phyloP scores from a whole-genome alignment of 225 moss, liverwort and hornwort genomes.

The Bryoerythrophyllum caledonicum region DNA sequence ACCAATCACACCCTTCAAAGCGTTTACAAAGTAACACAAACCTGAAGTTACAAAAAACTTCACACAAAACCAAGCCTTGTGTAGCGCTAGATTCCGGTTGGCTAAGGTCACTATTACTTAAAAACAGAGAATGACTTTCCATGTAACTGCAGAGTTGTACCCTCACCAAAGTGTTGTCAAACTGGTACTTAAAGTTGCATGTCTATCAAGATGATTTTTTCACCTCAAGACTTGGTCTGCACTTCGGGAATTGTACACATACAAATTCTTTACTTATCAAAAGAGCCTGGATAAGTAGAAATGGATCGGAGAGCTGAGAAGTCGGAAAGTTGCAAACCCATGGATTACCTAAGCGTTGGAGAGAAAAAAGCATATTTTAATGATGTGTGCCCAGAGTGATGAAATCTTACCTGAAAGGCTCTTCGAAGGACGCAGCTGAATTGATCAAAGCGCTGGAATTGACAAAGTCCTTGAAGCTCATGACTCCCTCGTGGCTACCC shows the following conservation, averaged over 20 bases:
- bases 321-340: not conserved
- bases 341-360: not conserved
- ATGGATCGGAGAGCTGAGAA: too few relatives aligned
- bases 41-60: not conserved
- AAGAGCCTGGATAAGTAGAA: too few relatives aligned
- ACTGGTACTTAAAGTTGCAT: conserved; percentile 4
- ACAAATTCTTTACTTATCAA: conserved; percentile 11
- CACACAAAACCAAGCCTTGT: not conserved
- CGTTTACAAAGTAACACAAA: not conserved
- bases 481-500: conserved; percentile 4
- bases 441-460: conserved; percentile 23
- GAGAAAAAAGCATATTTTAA: not conserved
- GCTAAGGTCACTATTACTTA: not conserved
- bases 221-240: conserved; percentile 25
- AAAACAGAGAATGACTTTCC: not conserved
- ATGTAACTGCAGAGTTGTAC: not conserved
- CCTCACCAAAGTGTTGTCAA: not conserved
- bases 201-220: conserved; percentile 4
- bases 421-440: conserved; percentile 15
- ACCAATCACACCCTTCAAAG: not conserved
- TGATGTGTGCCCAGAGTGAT: not conserved
- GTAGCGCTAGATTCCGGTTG: not conserved
- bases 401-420: conserved; percentile 12
- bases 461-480: conserved; percentile 34
- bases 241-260: conserved; percentile 18